Base-by-base conservation (phyloP, 1,284 basidiomycete genomes). In the Volvariella surrecta region DNA sequence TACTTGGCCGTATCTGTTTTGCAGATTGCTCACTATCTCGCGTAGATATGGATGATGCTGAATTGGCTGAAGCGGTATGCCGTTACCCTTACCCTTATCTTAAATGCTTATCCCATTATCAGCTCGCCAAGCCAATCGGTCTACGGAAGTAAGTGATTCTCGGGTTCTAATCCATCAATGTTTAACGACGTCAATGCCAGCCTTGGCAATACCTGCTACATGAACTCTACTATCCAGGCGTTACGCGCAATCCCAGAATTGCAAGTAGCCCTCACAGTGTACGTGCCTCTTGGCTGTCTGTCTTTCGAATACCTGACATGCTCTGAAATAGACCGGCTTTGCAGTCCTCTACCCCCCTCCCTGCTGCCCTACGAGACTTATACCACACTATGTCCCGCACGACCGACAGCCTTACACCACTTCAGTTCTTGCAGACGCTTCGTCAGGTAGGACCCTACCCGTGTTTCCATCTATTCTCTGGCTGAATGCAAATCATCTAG, bases 191-290 rank as follows among this genome's bases (percentile, higher is more conserved):
- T 19, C 48, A 17, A 30, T 40, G 32, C 16, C 46, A 81, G 77
- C 54, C 66, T 89, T 37, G 91, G 91, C 32, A 94, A 94, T 58
- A 94, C 90, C 0, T 94, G 91, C 57, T 98, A 98, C 63, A 89
- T 98, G 80, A 98, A 97, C 58, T 83, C 95, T 4, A 93, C 90
- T 0, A 70, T 99, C 1, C 95, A 99, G 66, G 86, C 90, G 11
- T 73, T 99, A 50, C 83, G 91, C 15, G 81, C 86, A 2, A 87
- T 99, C 44, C 92, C 93, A 0, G 91, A 97, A 56, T 73, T 99
- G 1, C 83, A 87, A 53, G 60, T 67, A 1, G 82, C 87, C 1
- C 69, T 95, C 16, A 61, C 60, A 49, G 61, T 62, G 79, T 85
- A 56, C 54, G 76, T 63, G 37, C 20, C 34, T 40, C 40, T 4